These are phyloP conservation scores for Bipolaris victoriae DNA, from an alignment of 2,329 filamentous ascomycete species.

Conservation along the genomic window DNA sequence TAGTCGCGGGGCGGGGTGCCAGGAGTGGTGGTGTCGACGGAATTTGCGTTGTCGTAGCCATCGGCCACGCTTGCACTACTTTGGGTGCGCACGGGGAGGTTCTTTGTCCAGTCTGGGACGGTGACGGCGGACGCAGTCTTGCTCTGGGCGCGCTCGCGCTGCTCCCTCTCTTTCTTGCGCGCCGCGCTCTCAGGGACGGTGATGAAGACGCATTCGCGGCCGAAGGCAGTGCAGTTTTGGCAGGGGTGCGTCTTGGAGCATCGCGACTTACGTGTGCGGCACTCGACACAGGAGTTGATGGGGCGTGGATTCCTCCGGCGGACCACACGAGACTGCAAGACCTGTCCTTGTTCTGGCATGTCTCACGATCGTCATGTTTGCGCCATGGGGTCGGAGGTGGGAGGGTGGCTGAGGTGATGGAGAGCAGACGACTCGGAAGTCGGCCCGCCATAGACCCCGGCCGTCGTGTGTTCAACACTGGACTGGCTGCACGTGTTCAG, in stretches of 20 bases:
- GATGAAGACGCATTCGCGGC: slow-evolving; percentile 49
- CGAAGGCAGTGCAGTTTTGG: slow-evolving; percentile 50
- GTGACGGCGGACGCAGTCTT: slow-evolving; percentile 36
- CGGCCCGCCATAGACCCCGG: slow-evolving; percentile 24
- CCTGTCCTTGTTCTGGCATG: slow-evolving; percentile 47
- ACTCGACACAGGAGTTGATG: slow-evolving; percentile 50
- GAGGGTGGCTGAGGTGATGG: slow-evolving; percentile 24
- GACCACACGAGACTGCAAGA: slow-evolving; percentile 48
- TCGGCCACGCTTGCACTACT: slow-evolving; percentile 34
- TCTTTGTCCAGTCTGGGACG: slow-evolving; percentile 46
- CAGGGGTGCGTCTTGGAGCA: slow-evolving; percentile 50
- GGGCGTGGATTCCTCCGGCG: slow-evolving; percentile 48
- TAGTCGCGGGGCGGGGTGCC: slow-evolving; percentile 49
- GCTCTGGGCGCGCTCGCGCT: slow-evolving; percentile 39
- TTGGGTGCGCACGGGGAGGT: slow-evolving; percentile 43
- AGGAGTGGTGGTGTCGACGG: slow-evolving; percentile 43
- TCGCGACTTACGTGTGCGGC: slow-evolving; percentile 47
- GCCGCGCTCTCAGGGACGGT: slow-evolving; percentile 47
- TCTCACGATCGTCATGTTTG: slow-evolving; percentile 40
- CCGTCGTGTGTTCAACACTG: slow-evolving; percentile 10
- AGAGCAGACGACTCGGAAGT: slow-evolving; percentile 24
- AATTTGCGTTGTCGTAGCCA: slow-evolving; percentile 37
- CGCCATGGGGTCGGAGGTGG: slow-evolving; percentile 35
- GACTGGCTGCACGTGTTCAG: slow-evolving; percentile 24
- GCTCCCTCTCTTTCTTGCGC: slow-evolving; percentile 47